A percentile compares a stretch with the other conserved stretches of the same genome.
These are phyloP conservation scores for Cytospora schulzeri DNA, from an alignment of 2,329 filamentous ascomycete genomes.

Conservation along the genomic window DNA sequence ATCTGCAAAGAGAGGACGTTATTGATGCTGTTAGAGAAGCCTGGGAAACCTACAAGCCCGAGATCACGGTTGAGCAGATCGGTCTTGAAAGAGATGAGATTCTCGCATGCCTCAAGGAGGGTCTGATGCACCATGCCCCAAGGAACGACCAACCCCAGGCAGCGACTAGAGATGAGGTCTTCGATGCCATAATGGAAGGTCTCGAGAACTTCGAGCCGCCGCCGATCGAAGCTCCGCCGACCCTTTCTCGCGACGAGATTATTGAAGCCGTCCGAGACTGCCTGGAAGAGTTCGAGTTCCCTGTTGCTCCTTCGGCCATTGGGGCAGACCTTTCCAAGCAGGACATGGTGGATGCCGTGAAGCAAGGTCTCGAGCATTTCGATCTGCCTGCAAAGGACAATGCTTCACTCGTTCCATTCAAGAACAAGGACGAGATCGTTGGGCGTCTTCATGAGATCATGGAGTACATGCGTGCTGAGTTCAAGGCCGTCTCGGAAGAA, in stretches of 20 bases:
- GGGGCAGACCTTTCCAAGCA: constrained; percentile 59
- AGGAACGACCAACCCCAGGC: constrained; percentile 55
- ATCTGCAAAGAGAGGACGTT: constrained; percentile 79
- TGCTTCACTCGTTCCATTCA: constrained; percentile 31
- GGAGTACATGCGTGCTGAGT: constrained; percentile 60
- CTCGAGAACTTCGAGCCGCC: constrained; percentile 80
- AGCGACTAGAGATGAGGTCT: constrained; percentile 81
- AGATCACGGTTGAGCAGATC: constrained; percentile 87
- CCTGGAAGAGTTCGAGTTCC: constrained; percentile 81
- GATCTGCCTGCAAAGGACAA: constrained; percentile 30
- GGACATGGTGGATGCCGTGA: constrained; percentile 66
- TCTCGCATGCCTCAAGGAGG: constrained; percentile 81
- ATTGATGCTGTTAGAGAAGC: constrained; percentile 85
- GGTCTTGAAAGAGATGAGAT: constrained; percentile 91
- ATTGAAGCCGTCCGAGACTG: constrained; percentile 83
- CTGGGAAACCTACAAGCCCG: constrained; percentile 92
- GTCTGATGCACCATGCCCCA: constrained; percentile 73
- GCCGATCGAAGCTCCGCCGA: constrained; percentile 67
- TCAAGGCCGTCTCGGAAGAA: constrained; percentile 62
- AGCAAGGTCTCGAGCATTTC: constrained; percentile 42
- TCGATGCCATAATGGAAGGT: constrained; percentile 82
- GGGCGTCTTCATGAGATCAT: constrained; percentile 66
- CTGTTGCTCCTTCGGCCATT: constrained; percentile 59
- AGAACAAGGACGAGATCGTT: constrained; percentile 53
- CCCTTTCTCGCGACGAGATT: constrained; percentile 79